Evolutionary conservation across 495 filamentous ascomycete genomes (phyloP), one percentile per base, ranked within the genome.

Genomic region (Xylaria castorea): DNA sequence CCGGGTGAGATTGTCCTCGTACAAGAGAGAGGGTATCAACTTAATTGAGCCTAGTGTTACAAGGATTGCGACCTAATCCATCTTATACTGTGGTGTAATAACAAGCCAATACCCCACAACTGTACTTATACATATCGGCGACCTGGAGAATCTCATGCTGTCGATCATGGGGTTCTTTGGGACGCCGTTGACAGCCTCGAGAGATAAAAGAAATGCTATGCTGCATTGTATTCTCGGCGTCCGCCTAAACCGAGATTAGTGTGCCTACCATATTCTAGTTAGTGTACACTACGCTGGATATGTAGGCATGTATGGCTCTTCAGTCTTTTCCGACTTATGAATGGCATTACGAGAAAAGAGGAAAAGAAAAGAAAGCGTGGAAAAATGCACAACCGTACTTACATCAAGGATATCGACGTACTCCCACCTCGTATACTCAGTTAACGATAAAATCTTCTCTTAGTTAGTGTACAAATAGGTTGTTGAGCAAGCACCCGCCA

Each of bases 81-180:
- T 32, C 5, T 62, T 62, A 11, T 61, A 34, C 32, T 62, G 20
- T 40, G 20, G 58, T 40, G 58, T 62, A 62, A 40, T 34, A 11
- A 18, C 34, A 16, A 34, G 18, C 32, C 58, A 62, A 36, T 14
- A 36, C 55, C 36, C 55, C 30, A 36, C 55, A 36, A 22, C n/a
- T 67, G 48, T 55, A 50, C 27, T 55, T 55, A 34, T 7, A 50
- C 27, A 67, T 55, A 34, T 7, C 65, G 65, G 65, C 65, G 65
- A 67, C 65, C 46, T 66, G 64, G 64, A 30, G 46, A 16, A 14
- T 53, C 42, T 48, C 7, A 25, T 3, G 63, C 27, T 38, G 48
- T 67, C 48, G 46, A 67, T 55, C 65, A 67, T 55, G 14, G 18
- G 20, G 42, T 30, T 48, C 27, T 36, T 36, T 25, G 27, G 65